Evolutionary conservation across 2,329 filamentous ascomycete species (phyloP), one percentile per base, ranked within the genome.

Genomic region (Ophiostoma ips): DNA sequence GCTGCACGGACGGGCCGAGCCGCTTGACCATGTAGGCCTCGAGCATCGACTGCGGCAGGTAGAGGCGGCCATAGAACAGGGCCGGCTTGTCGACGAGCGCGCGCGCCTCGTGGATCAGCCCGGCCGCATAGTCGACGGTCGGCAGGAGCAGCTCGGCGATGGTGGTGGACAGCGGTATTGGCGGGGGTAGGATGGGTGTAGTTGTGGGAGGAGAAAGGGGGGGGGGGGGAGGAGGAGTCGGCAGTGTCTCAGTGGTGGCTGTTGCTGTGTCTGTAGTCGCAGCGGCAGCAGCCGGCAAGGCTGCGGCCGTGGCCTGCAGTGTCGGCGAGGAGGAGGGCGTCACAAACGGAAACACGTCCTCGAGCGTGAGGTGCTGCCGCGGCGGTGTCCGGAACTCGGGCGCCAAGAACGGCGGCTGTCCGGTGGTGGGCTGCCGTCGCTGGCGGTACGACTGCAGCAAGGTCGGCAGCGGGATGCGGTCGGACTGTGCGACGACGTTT

Each of bases 11-110:
- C 0, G 87, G 83, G 9, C 82, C 83, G 31, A 95, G 68, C 43
- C 89, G 77, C 53, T 84, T 81, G 37, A 95, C 71, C 57, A 94
- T 84, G 36, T 95, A 70, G 8, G 86, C 90, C 65, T 95, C 89
- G 12, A 98, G 75, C 48, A 85, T 84, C 5, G 86, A 92, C 54
- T 83, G 81, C 2, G 92, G 89, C 18, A 94, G 74, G 62, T 89
- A 92, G 45, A 94, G 71, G 41, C 86, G 76, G 49, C 85, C 84
- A 61, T 89, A 90, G 16, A 90, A 68, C 6, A 89, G 68, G 10
- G 77, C 51, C 9, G 52, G 55, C 47, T 52, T 55, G 49, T 52
- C 52, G 24, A 51, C 55, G 31, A 58, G 56, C 24, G 48, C 35
- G 28, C 53, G 52, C 12, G 56, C 58, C 19, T 58, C 54, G 16